Evolutionary conservation across 2,329 filamentous ascomycete genomes (phyloP), one percentile per base, ranked within the genome.

Genomic region (Dactylonectria macrodidyma): DNA sequence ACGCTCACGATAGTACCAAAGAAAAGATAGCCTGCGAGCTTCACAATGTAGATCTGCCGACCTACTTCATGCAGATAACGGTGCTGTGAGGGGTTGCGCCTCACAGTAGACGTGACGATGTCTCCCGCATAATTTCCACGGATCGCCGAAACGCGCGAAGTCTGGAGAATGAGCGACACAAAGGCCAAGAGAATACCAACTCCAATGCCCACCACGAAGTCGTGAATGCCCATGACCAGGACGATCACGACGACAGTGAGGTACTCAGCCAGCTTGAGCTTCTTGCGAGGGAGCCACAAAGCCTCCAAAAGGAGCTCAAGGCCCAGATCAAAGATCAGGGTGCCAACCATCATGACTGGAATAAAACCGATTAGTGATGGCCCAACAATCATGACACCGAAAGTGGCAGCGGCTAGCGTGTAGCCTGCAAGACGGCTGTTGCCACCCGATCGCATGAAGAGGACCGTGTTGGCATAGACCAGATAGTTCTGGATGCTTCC

Each of bases 401-500:
- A n/a, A n/a, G n/a, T n/a, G n/a, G n/a, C n/a, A n/a, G n/a, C n/a
- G n/a, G n/a, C n/a, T n/a, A n/a, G n/a, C n/a, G n/a, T n/a, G n/a
- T n/a, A 87, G 3, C 96, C 96, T 9, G 95, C 96, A 51, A 97
- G 84, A 56, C 96, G 91, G 75, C 90, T 95, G 78, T 97, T 90
- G 22, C 95, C 96, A 16, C 96, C 96, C 54, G 95, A 97, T 33
- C 93, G 90, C 78, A 98, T 97, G 81, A 99, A 98, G 64, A 99
- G 90, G n/a, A 97, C 89, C 70, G 95, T 98, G 79, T 99, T 99
- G 66, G 95, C 95, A 77, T 98, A 99, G 1, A 99, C 96, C 2
- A 99, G 88, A 77, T 99, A 99, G 80, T 99, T 99, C 81, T 97
- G 88, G 66, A 99, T 97, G 77, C 95, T 98, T 12, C 96, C 96